Evolutionary conservation across 2,329 filamentous ascomycete species (phyloP).

Genomic region (Pseudogymnoascus sp.): DNA sequence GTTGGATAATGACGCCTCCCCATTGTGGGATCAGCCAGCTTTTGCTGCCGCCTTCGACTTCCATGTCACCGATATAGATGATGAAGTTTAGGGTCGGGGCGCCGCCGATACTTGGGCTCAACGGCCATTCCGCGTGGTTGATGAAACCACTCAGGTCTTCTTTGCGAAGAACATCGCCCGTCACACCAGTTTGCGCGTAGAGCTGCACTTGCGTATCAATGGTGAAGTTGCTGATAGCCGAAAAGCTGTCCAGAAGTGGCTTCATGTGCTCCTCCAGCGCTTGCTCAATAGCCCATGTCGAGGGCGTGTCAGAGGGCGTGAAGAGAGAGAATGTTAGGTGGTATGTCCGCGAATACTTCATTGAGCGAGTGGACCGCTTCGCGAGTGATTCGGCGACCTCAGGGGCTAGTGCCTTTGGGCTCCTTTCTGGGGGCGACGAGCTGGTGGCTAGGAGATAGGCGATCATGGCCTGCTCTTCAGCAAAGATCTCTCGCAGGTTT

Average conservation of each 20-base stretch:
- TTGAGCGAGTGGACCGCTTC: conserved; percentile 70
- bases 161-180: conserved; percentile 56
- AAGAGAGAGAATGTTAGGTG: conserved; percentile 95
- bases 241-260: conserved; percentile 71
- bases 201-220: conserved; percentile 94
- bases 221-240: conserved; percentile 86
- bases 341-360: conserved; percentile 90
- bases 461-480: conserved; percentile 82
- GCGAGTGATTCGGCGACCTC: conserved; percentile 48
- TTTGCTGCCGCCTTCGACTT: conserved; percentile 41
- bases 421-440: conserved; percentile 41
- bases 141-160: conserved; percentile 91
- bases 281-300: conserved; percentile 81
- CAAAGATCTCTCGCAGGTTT: conserved; percentile 69
- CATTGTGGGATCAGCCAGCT: conserved; percentile 94
- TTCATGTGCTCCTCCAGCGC: conserved; percentile 74
- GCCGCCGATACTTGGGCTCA: conserved; percentile 85
- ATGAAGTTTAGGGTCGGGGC: conserved; percentile 96
- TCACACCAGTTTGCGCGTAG: conserved; percentile 64
- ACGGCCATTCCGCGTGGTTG: conserved; percentile 94
- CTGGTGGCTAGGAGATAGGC: conserved; percentile 61
- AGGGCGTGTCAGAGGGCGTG: conserved; percentile 67
- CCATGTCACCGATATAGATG: conserved; percentile 66
- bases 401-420: conserved; percentile 39
- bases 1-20: conserved; percentile 63